Base-by-base conservation (phyloP, 306 rosid species). In the Acmispon strigosus region DNA sequence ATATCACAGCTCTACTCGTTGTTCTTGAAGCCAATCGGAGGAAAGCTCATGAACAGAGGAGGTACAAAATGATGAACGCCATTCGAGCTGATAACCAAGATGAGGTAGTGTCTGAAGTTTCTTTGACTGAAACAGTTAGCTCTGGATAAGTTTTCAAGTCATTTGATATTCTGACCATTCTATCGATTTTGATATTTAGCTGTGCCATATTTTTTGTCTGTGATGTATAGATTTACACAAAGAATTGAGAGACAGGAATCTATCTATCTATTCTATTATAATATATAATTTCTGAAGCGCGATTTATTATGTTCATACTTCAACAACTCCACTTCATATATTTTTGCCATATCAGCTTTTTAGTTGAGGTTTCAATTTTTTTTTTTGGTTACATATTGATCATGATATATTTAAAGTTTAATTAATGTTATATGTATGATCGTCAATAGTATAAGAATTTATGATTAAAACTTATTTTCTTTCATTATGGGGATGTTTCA, bases 1-100 rank as follows among this genome's bases (percentile, higher is more conserved):
- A 94, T 77, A 84, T 91, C 44, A 94, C 97, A 8, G 95, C 96
- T 71, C 95, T 94, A 44, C 92, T 90, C 53, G 87, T 91, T 71
- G 87, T 86, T 80, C 92, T 94, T 3, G 98, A 94, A 76, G 37
- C 92, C 78, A 86, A 79, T 57, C 45, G 89, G 56, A 94, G 96
- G 76, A 89, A 68, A 80, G 87, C 85, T 77, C 88, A 83, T 32
- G 90, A 83, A 62, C 87, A 76, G 74, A 85, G 62, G 79, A 85
- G 80, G 79, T 85, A 71, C 64, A 73, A 87, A 74, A 86, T 82
- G 78, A 73, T 85, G 66, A 83, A 70, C 69, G 81, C 86, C 54
- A 49, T 84, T 65, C 66, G 78, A 45, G 56, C 42, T 16, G 82
- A 84, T 52, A 24, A 75, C 44, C 85, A 78, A 49, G 83, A 71